Evolutionary conservation across 148 eudicot species (phyloP).

Genomic region (Cornus florida): DNA sequence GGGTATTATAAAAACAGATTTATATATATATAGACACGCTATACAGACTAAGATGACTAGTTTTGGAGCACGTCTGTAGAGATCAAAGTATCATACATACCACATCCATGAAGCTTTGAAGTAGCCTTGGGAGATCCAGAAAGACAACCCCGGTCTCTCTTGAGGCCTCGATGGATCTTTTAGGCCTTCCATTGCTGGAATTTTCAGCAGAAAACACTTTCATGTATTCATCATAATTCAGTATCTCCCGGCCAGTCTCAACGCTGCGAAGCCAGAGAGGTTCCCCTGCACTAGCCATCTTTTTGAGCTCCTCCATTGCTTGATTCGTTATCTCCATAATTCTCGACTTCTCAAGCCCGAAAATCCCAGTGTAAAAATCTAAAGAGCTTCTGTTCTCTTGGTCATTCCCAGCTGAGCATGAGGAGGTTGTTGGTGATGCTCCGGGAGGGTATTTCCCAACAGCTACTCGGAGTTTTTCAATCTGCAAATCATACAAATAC

Average conservation of each 20-base stretch:
- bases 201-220: conserved; percentile 47
- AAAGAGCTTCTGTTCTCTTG: conserved; percentile 57
- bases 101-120: conserved; percentile 87
- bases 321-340: conserved; percentile 51
- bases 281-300: conserved; percentile 76
- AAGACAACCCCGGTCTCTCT: conserved; percentile 74
- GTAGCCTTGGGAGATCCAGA: conserved; percentile 73
- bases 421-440: conserved; percentile 53
- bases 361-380: conserved; percentile 61
- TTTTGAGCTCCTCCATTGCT: conserved; percentile 64
- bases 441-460: conserved; percentile 53
- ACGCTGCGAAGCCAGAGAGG: conserved; percentile 84
- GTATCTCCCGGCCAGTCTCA: conserved; percentile 83
- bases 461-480: conserved; percentile 68
- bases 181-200: conserved; percentile 31
- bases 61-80: too few relatives aligned
- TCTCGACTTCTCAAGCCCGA: conserved; percentile 68
- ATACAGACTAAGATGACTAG: too few relatives aligned
- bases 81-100: conserved; percentile 47
- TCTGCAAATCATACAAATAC: conserved; percentile 30
- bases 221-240: conserved; percentile 79
- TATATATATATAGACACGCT: too few relatives aligned
- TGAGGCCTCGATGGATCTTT: conserved; percentile 66
- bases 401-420: conserved; percentile 57
- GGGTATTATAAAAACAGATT: background rate